Base-by-base conservation (phyloP, 2,329 filamentous ascomycete species). In the Sphaerostilbella broomeana region DNA sequence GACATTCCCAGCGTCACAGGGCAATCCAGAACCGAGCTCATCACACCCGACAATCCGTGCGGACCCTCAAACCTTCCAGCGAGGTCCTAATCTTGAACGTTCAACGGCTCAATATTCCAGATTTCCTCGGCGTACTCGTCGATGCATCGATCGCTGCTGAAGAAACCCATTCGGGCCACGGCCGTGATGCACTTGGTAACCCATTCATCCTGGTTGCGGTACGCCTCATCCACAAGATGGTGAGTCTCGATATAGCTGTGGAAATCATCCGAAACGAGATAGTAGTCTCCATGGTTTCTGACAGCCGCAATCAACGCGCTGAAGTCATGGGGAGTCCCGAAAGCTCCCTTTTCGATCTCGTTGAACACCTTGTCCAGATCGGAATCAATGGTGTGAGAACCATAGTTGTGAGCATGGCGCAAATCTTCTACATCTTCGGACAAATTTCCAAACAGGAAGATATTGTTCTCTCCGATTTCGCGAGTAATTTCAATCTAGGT, bases 251-350 rank as follows among this genome's bases (percentile, higher is more conserved):
- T 71, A 68, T 98, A 98, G 58, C 84, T 90, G 65, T 86, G 80
- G 75, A 98, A 98, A 63, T 98, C 92, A 57, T 98, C 92, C 26
- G 87, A 95, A 33, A 97, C 89, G 20, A 98, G 78, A 63, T 98
- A 98, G 70, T 94, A 97, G 62, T 98, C 92, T 26, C 92, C 89
- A 50, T 97, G 92, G 45, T 95, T 84, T 47, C 84, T 79, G 48
- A 98, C 89, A 8, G 86, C 84, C 48, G 83, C 78, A 49, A 94
- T 76, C 48, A 98, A 73, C 20, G 86, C 84, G n/a, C 75, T 72
- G 64, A 97, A 98, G 55, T 85, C 75, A 36, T 76, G 67, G 1
- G 81, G 70, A 42, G 88, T 80, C 41, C 92, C 92, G 56, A 98
- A 98, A 3, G 69, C 84, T 50, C 84, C 84, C 49, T 69, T 71